Evolutionary conservation across 306 rosid genomes (phyloP), one percentile per base, ranked within the genome.

Genomic region (Cicer chorassanicum): DNA sequence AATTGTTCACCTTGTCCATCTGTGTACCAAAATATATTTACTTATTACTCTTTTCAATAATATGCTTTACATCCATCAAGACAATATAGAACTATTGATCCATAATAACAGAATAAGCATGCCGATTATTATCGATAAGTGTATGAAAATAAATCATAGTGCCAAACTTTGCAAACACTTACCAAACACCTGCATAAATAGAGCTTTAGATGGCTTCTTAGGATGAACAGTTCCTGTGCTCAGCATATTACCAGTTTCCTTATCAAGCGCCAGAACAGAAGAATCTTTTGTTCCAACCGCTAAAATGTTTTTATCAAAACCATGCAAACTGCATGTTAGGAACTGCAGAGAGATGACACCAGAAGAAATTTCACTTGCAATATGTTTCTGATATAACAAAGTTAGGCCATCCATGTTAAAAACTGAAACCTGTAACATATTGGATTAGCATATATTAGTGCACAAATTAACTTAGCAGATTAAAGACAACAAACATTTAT

Each of bases 201-300:
- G 84, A 74, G 98, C 97, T 74, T 72, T 88, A 9, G 91, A 88
- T 80, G 93, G 96, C 86, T 90, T 90, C 94, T 94, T 94, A 1
- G 98, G 98, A 65, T 78, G 94, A 86, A 94, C 87, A 10, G 75
- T 64, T 80, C 72, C 84, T 8, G 88, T 51, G 81, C 84, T 82
- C 70, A 87, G 55, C 57, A 57, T 36, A 68, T 82, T 91, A 73
- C 97, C 97, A 16, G 89, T 88, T 73, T 90, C 96, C 65, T 82
- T 70, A 68, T 94, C 96, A 68, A 94, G 87, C 56, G 93, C 87
- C 41, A 90, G 78, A 75, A 94, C 80, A 75, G 97, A 94, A 12
- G 97, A 91, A 72, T 94, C 97, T 84, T 84, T 88, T 61, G 97
- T 89, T 29, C 87, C 94, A 41, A 89, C 81, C 0, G 80, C 89